Conservation (phyloP, 179 eudicot species). For the Drosera spatulata region DNA sequence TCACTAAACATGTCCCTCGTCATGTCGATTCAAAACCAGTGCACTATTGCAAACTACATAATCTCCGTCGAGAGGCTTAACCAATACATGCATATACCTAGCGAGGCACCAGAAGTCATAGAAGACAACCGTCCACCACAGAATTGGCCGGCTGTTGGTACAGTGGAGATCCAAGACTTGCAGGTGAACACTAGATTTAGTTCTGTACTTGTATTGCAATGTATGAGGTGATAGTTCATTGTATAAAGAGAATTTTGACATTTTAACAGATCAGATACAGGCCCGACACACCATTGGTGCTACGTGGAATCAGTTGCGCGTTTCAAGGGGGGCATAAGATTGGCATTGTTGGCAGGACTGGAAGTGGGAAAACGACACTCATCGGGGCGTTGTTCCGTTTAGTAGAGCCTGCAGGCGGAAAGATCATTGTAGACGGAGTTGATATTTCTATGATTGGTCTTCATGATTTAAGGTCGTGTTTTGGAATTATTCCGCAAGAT, state of each 20-base stretch:
- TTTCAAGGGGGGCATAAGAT: slow-evolving; percentile 78
- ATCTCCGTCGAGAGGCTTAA: slow-evolving; percentile 71
- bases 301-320: slow-evolving; percentile 68
- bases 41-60: slow-evolving; percentile 57
- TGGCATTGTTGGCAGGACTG: slow-evolving; percentile 89
- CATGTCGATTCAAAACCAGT: slow-evolving; percentile 52
- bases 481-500: slow-evolving; percentile 78
- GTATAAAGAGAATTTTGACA: background rate
- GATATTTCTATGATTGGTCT: slow-evolving; percentile 65
- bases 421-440: slow-evolving; percentile 55
- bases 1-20: slow-evolving; percentile 52
- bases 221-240: background rate
- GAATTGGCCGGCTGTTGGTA: slow-evolving; percentile 65
- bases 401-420: slow-evolving; percentile 65
- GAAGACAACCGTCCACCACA: slow-evolving; percentile 46
- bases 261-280: slow-evolving; percentile 66
- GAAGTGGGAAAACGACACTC: slow-evolving; percentile 88
- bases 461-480: slow-evolving; percentile 59
- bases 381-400: slow-evolving; percentile 75
- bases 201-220: background rate
- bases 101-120: slow-evolving; percentile 74
- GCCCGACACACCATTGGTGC: slow-evolving; percentile 66
- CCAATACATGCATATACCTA: slow-evolving; percentile 71
- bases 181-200: slow-evolving; percentile 26
- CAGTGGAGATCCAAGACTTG: slow-evolving; percentile 62